Conservation (phyloP, 805 yeast species). For the Metschnikowia continentalis region DNA sequence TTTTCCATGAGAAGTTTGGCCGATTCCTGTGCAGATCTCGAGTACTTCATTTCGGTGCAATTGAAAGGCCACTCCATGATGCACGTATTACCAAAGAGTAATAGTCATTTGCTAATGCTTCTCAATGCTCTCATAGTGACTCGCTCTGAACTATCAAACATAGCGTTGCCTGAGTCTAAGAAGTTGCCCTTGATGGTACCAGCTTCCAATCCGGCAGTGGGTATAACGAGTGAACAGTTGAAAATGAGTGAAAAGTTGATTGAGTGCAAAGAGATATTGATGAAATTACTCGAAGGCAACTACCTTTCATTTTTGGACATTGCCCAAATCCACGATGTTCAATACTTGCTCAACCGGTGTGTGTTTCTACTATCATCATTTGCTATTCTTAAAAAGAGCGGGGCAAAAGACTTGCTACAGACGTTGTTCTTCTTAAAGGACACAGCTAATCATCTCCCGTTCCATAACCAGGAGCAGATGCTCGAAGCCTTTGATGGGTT, state of each 20-base stretch:
- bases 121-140: conserved; percentile 6
- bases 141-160: conserved; percentile 4
- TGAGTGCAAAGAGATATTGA: conserved; percentile 11
- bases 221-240: not conserved
- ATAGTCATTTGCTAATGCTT: conserved; percentile 3
- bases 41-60: conserved; percentile 1
- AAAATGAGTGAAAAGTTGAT: not conserved
- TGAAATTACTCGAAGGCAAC: conserved; percentile 2
- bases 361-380: conserved; percentile 7
- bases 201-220: not conserved
- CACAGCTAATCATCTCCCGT: conserved; percentile 8
- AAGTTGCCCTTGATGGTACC: conserved; percentile 1
- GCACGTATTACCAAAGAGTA: not conserved
- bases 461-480: conserved; percentile 5
- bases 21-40: conserved; percentile 2
- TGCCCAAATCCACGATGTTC: conserved; percentile 7
- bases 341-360: conserved; percentile 9
- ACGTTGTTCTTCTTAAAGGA: conserved; percentile 18
- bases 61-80: not conserved
- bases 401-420: conserved; percentile 13
- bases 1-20: conserved; percentile 1
- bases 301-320: conserved; percentile 6
- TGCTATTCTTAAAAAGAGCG: conserved; percentile 1
- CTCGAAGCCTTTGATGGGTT: conserved; percentile 8
- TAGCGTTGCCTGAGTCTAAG: not conserved